Evolutionary conservation across 192 early-diverging fungal species (phyloP), one percentile per base, ranked within the genome.

Genomic region (Coemansia sp.): DNA sequence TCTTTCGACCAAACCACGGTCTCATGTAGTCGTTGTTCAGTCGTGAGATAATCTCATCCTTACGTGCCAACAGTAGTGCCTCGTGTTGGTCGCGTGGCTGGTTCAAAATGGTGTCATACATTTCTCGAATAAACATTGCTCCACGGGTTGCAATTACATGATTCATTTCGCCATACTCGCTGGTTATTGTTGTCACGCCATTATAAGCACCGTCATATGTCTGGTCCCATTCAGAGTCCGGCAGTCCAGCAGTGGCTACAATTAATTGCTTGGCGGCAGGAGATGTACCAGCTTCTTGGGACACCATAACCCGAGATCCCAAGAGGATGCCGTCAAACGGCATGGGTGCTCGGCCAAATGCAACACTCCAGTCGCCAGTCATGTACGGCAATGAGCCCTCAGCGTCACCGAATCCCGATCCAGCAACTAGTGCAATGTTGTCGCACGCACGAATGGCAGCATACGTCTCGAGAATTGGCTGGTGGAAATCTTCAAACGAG

Each of bases 401-500:
- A 32, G 87, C 88, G 60, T 90, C 91, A 72, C 94, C 94, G 72
- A 96, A 96, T 19, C 94, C 94, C 53, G 90, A 92, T 43, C 96
- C 96, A 59, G 89, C 93, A 47, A 98, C 90, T 11, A 98, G 79
- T 11, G 90, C 85, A 47, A 96, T 83, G 75, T 98, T 96, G 57
- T 71, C 27, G 39, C 86, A 86, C 3, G 89, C 83, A 68, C 96
- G 87, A 51, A 98, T 91, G 1, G 62, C 32, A 98, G 21, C 21
- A 21, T 21, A 21, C 21, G 21, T 21, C 21, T 21, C 21, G 21
- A 21, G 21, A 21, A 21, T 89, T 49, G 94, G 93, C 68, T 87
- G 85, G 75, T 96, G 93, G 73, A 95, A 90, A 80, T 98, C 93
- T 82, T 96, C 96, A 62, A 91, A 96, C 67, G 91, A 93, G 86